Evolutionary conservation across 1,284 basidiomycete species (phyloP), one percentile per base, ranked within the genome.

Genomic region (Irpex rosettiformis): DNA sequence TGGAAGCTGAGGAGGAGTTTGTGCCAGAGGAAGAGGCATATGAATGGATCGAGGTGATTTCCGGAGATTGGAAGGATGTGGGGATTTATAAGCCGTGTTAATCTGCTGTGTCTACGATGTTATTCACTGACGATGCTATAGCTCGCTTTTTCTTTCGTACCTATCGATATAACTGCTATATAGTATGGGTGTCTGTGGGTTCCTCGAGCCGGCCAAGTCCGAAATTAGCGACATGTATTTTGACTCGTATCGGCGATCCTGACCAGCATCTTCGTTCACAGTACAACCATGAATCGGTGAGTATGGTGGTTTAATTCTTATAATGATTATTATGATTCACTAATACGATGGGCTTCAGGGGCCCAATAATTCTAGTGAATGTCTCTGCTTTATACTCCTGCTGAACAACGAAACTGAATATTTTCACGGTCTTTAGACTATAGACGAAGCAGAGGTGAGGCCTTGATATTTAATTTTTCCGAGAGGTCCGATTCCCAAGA

Each of bases 1-100:
- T 58, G 3, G 52, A 60, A 10, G 67, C 66, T 4, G 68, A 64
- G 16, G 62, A 59, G 22, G 55, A 49, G 5, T 56, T 25, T 11
- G 62, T 52, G 2, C 27, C 40, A 16, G 63, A 61, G 4, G 67
- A 72, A 57, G 67, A 69, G 59, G 61, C 53, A 4, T 68, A 62
- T 52, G 54, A 63, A 22, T 73, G 69, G 69, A 45, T 48, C 7
- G 68, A 68, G 33, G 65, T 72, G 8, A 29, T 67, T 4, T 54
- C 62, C n/a, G 67, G 66, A 27, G 66, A 70, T 24, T 73, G 70
- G 71, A 62, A 70, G 33, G 33, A n/a, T n/a, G n/a, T n/a, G n/a
- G n/a, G n/a, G 10, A 54, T 58, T 43, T 40, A 40, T n/a, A 40
- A 40, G 33, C n/a, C 7, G 33, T 8, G 33, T n/a, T n/a, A 8